Evolutionary conservation across 2,329 filamentous ascomycete genomes (phyloP), one percentile per base, ranked within the genome.

Genomic region (Geosmithia morbida): DNA sequence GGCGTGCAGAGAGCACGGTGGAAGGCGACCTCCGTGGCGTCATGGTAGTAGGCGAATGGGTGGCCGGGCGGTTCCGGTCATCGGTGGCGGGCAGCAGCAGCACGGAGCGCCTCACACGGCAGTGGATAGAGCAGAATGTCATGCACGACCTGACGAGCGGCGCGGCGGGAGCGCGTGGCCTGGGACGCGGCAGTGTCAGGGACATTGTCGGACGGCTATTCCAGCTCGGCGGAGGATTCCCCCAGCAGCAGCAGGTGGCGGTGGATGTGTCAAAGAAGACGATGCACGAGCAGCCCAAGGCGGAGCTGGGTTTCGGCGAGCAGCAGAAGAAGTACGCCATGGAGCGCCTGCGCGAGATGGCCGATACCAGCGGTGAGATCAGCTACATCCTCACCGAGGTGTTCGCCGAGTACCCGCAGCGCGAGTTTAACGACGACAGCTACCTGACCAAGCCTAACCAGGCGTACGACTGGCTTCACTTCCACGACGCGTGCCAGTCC

Each of bases 391-490:
- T 90, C 58, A 81, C 79, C 17, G 85, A 97, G 51, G 83, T 94
- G 55, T 95, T 96, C 58, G 72, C 84, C 19, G 77, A 85, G 53
- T 98, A 95, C 61, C 88, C 90, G 0, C 80, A 79, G 41, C 85
- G 88, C 55, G 81, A 88, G 18, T 98, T 85, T 64, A 94, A 96
- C 66, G 92, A 98, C 61, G 92, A 98, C 62, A 84, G 82, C 1
- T 83, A 87, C 54, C 79, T 98, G 30, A 85, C 82, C 33, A 98
- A 98, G 59, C 94, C 94, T 0, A 81, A 83, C 53, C 69, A 76
- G 61, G 87, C 87, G 1, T 94, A 95, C 62, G 90, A 96, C 58
- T 98, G 92, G 92, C 76, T 98, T 48, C 74, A 94, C 61, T 97
- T 98, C 64, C 86, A 96, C 63, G 92, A 97, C 57, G 70, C 72